Percentiles rank a stretch among this genome's conserved stretches.
These are phyloP conservation scores for Vigna angularis DNA, from an alignment of 306 rosid genomes.

Conservation along the genomic window DNA sequence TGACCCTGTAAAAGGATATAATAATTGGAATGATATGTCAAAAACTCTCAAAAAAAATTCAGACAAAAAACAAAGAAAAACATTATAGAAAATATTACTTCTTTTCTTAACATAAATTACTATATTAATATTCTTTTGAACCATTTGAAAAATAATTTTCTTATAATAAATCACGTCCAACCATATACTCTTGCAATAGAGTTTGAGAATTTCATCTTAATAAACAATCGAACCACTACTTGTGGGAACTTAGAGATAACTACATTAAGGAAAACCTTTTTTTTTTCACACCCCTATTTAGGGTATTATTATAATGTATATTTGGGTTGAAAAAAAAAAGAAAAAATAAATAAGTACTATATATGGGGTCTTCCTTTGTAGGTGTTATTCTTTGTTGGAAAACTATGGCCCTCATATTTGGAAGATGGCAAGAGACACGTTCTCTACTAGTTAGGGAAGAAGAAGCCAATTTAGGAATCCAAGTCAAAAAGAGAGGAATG, in stretches of 20 bases:
- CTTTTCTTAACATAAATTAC: too few species aligned
- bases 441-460: not conserved
- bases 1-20: too few species aligned
- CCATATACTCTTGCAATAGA: not conserved
- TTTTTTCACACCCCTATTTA: not conserved
- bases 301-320: too few species aligned
- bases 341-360: too few species aligned
- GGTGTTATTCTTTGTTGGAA: not conserved
- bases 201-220: not conserved
- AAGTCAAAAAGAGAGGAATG: not conserved
- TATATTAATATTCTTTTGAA: too few species aligned
- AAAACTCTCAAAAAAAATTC: too few species aligned
- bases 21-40: too few species aligned
- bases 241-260: not conserved
- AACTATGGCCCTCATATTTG: not conserved
- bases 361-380: not conserved
- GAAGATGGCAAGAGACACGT: constrained; percentile 13
- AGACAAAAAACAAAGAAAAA: too few species aligned
- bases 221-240: not conserved
- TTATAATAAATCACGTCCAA: not conserved
- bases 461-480: not conserved
- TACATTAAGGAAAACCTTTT: not conserved
- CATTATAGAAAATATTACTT: too few species aligned
- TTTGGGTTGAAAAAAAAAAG: too few species aligned
- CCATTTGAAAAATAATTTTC: too few species aligned